These are phyloP conservation scores for Colletotrichum somersetense DNA, from an alignment of 2,329 filamentous ascomycete species.

Conservation along the genomic window DNA sequence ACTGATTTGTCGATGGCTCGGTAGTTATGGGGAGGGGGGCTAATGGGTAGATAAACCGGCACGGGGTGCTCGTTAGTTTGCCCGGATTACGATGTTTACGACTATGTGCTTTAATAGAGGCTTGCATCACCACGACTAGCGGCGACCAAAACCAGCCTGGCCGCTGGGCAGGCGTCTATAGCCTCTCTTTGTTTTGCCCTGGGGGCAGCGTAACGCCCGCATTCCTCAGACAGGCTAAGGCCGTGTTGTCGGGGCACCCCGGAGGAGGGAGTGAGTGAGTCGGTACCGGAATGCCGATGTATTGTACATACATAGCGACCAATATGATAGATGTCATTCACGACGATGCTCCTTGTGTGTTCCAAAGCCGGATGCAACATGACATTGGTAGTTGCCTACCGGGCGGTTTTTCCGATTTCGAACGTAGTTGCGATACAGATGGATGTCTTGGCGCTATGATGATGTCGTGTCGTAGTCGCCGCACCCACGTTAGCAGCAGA, in stretches of 20 bases:
- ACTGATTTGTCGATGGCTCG: neutral
- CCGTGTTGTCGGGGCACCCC: neutral
- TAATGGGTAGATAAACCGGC: slow-evolving; percentile 24
- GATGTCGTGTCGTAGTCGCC: neutral
- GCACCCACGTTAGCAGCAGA: neutral
- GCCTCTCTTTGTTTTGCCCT: no score
- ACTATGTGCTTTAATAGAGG: neutral
- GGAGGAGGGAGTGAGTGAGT: neutral
- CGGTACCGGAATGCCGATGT: slow-evolving; percentile 20
- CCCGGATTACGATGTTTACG: slow-evolving; percentile 19
- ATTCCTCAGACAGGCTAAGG: neutral
- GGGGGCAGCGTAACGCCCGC: neutral
- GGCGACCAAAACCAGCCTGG: neutral
- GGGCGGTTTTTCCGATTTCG: neutral
- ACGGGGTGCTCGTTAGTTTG: slow-evolving; percentile 31
- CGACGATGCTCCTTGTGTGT: slow-evolving; percentile 11
- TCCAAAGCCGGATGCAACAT: no score
- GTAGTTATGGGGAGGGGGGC: neutral
- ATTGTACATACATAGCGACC: slow-evolving; percentile 27
- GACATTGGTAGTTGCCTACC: neutral
- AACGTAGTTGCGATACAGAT: slow-evolving; percentile 8
- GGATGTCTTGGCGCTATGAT: slow-evolving; percentile 30
- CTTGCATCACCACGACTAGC: neutral
- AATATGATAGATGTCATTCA: slow-evolving; percentile 25
- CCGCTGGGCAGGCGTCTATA: neutral